Evolutionary conservation across 768 basidiomycete species (phyloP).

Genomic region (Rhodotorula diobovata): DNA sequence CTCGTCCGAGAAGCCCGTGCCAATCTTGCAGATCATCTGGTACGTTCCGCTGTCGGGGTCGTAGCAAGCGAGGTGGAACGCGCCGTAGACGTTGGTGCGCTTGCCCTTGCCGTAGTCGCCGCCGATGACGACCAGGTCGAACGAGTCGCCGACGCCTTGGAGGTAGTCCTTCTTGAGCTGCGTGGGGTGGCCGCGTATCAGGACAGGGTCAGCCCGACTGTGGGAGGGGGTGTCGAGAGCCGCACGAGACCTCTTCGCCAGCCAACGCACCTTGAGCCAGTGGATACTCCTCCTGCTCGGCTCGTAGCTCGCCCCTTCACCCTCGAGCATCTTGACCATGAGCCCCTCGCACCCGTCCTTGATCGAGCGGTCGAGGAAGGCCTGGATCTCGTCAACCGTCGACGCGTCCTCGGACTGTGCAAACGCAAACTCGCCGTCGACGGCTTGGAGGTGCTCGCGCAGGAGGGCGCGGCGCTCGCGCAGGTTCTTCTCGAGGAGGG

Average conservation of each 20-base stretch:
- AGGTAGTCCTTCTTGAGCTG: conserved; percentile 99
- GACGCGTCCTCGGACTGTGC: conserved; percentile 86
- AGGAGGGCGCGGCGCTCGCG: conserved; percentile 71
- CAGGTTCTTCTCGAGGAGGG: conserved; percentile 72
- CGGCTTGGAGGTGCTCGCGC: conserved; percentile 69
- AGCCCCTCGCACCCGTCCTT: conserved; percentile 98
- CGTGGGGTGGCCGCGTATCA: neutral
- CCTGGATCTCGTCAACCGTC: conserved; percentile 86
- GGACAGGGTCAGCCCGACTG: conserved; percentile 8
- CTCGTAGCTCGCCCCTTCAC: conserved; percentile 86
- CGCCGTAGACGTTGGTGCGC: conserved; percentile 93
- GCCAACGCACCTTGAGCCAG: conserved; percentile 78
- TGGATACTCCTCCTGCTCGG: conserved; percentile 92
- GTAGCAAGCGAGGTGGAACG: conserved; percentile 94
- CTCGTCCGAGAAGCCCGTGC: conserved; percentile 96
- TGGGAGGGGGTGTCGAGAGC: neutral
- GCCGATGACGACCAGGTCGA: conserved; percentile 95
- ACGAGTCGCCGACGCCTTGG: conserved; percentile 90
- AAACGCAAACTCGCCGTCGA: conserved; percentile 86
- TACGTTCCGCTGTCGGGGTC: conserved; percentile 89
- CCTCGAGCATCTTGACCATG: conserved; percentile 98
- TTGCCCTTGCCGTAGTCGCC: conserved; percentile 98
- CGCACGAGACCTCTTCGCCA: too few species aligned
- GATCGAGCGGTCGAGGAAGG: conserved; percentile 90
- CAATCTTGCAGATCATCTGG: conserved; percentile 98